These are phyloP conservation scores for Magnusiomyces sp. DNA, from an alignment of 1,139 yeast species.

Conservation along the genomic window DNA sequence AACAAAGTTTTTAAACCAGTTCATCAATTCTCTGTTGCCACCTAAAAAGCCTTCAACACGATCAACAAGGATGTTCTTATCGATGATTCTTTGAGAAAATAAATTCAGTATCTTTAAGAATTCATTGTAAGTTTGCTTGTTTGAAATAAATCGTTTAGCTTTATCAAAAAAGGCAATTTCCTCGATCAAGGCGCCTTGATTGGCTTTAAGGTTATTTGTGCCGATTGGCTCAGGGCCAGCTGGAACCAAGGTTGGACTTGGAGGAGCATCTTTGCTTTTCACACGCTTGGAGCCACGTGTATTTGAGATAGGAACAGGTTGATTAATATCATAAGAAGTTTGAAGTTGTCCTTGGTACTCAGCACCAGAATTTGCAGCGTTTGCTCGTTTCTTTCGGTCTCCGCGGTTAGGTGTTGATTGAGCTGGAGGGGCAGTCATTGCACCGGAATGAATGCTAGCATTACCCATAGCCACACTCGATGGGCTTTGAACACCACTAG, in stretches of 20 bases:
- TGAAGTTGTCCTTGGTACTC: not conserved
- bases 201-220: constrained; percentile 19
- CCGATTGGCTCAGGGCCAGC: constrained; percentile 70
- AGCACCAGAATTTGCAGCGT: not conserved
- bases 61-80: constrained; percentile 70
- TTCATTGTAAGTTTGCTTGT: constrained; percentile 84
- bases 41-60: constrained; percentile 83
- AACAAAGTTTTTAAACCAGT: constrained; percentile 89
- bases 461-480: not conserved
- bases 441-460: not conserved
- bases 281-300: constrained; percentile 2
- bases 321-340: constrained; percentile 1
- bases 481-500: not conserved
- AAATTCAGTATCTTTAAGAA: constrained; percentile 79
- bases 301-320: not conserved
- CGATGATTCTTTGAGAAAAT: constrained; percentile 84
- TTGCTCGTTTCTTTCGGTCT: constrained; percentile 1
- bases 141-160: constrained; percentile 82
- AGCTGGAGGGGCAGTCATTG: constrained; percentile 1
- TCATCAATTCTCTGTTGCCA: constrained; percentile 64
- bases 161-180: constrained; percentile 87
- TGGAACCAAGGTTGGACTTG: constrained; percentile 67
- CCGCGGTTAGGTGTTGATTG: constrained; percentile 4
- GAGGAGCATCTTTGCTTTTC: constrained; percentile 8
- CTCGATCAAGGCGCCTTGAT: constrained; percentile 57